Evolutionary conservation across 768 basidiomycete species (phyloP).

Genomic region (Phaffia australis): DNA sequence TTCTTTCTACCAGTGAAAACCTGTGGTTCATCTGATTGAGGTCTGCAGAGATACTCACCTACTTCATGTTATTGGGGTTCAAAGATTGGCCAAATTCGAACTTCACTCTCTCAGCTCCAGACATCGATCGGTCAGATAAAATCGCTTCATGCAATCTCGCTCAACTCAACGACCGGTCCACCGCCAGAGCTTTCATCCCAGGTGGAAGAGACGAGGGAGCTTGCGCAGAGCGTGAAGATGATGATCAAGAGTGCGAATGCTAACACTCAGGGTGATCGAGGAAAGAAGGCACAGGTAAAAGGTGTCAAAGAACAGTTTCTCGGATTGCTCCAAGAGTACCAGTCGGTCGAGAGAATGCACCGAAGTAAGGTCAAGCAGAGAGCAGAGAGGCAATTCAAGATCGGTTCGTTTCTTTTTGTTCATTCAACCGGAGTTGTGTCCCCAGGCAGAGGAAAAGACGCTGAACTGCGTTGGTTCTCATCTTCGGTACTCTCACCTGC

Average conservation of each 20-base stretch:
- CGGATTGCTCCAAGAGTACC: conserved; percentile 41
- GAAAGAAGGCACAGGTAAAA: conserved; percentile 37
- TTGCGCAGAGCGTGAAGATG: conserved; percentile 39
- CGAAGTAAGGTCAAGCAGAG: conserved; percentile 55
- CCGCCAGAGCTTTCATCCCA: conserved; percentile 19
- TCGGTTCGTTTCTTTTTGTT: conserved; percentile 40
- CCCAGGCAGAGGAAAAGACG: too few relatives aligned
- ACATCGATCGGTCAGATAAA: conserved; percentile 24
- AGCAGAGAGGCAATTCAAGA: conserved; percentile 64
- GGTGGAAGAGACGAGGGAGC: conserved; percentile 35
- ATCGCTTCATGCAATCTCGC: conserved; percentile 35
- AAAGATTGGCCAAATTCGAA: conserved; percentile 24
- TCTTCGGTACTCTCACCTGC: neutral
- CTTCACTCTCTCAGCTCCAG: conserved; percentile 9
- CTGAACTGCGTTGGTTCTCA: too few relatives aligned
- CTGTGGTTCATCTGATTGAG: neutral
- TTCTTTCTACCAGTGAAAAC: neutral
- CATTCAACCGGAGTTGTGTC: too few relatives aligned
- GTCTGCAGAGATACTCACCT: neutral
- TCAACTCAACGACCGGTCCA: conserved; percentile 33
- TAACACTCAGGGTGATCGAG: conserved; percentile 33
- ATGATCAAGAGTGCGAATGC: conserved; percentile 37
- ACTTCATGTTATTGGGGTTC: neutral
- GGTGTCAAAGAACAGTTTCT: conserved; percentile 42
- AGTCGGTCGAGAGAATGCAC: conserved; percentile 57